phyloP scores from a whole-genome alignment of 1,284 basidiomycete genomes.

The Schizopora paradoxa region DNA sequence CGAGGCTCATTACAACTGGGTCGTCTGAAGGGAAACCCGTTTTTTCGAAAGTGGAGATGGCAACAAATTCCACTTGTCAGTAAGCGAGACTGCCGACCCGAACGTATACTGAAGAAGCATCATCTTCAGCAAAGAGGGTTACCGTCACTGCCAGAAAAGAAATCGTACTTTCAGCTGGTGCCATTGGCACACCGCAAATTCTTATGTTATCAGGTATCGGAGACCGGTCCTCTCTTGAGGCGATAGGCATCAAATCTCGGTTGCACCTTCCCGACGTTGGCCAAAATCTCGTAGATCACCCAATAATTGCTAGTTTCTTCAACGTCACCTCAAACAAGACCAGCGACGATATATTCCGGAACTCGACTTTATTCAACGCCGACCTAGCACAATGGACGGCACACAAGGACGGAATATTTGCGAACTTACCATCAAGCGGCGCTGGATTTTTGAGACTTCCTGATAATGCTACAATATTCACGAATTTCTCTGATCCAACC shows the following conservation, averaged over 20 bases:
- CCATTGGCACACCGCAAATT: slow-evolving; percentile 61
- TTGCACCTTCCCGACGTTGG: slow-evolving; percentile 69
- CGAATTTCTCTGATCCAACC: slow-evolving; percentile 19
- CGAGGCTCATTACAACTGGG: slow-evolving; percentile 19
- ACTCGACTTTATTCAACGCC: slow-evolving; percentile 33
- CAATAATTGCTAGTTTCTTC: not conserved
- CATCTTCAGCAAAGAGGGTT: slow-evolving; percentile 9
- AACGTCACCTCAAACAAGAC: slow-evolving; percentile 29
- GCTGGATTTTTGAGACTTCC: slow-evolving; percentile 14
- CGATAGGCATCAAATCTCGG: slow-evolving; percentile 42
- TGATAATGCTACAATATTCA: slow-evolving; percentile 15
- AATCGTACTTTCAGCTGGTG: slow-evolving; percentile 35
- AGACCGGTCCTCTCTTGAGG: slow-evolving; percentile 47
- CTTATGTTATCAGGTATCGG: slow-evolving; percentile 72
- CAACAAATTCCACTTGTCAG: slow-evolving; percentile 21
- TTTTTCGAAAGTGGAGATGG: slow-evolving; percentile 32
- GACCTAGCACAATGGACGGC: slow-evolving; percentile 28
- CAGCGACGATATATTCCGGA: slow-evolving; percentile 42
- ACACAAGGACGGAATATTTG: not conserved
- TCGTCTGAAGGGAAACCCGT: slow-evolving; percentile 20
- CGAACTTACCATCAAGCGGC: not conserved
- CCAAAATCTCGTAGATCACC: slow-evolving; percentile 70
- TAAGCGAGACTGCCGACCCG: too few relatives aligned
- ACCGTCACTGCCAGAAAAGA: slow-evolving; percentile 25
- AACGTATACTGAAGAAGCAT: too few relatives aligned